These are phyloP conservation scores for Raddia distichophylla DNA, from an alignment of 176 grass and related monocot genomes.

Conservation along the genomic window DNA sequence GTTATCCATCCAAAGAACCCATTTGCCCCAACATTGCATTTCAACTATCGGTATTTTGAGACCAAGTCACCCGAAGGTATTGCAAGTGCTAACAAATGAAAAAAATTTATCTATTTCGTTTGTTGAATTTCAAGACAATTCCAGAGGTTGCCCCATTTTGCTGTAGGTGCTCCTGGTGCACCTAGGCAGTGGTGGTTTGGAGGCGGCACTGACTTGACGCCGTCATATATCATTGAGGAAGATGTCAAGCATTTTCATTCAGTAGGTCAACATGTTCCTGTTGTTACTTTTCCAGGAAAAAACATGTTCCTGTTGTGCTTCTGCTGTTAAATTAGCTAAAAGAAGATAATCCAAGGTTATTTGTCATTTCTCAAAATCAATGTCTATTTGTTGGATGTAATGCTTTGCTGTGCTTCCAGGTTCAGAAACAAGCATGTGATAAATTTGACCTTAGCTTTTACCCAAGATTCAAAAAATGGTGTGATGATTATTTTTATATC, in stretches of 20 bases:
- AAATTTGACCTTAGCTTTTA: conserved; percentile 76
- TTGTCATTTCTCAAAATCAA: not conserved
- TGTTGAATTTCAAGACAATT: not conserved
- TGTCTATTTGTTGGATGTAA: not conserved
- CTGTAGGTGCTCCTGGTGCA: conserved; percentile 63
- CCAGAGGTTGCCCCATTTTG: not conserved
- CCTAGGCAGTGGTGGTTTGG: conserved; percentile 82
- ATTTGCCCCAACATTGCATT: conserved; percentile 92
- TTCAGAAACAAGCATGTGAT: conserved; percentile 74
- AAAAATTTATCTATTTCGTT: not conserved
- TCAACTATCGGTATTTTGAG: conserved; percentile 97
- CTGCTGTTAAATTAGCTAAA: not conserved
- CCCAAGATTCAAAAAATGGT: conserved; percentile 85
- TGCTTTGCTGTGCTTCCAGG: conserved; percentile 30
- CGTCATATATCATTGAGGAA: conserved; percentile 69
- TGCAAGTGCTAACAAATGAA: conserved; percentile 1
- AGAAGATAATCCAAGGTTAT: not conserved
- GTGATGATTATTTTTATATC: conserved; percentile 77
- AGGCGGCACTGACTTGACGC: conserved; percentile 72
- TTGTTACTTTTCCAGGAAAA: not conserved
- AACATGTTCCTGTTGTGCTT: not conserved
- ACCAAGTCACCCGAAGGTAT: conserved; percentile 79
- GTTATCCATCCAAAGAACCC: conserved; percentile 90
- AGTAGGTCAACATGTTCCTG: conserved; percentile 36
- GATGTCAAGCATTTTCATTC: conserved; percentile 77